Conservation (phyloP, 352 stramenopile genomes). For the Globisporangium barbulae region DNA sequence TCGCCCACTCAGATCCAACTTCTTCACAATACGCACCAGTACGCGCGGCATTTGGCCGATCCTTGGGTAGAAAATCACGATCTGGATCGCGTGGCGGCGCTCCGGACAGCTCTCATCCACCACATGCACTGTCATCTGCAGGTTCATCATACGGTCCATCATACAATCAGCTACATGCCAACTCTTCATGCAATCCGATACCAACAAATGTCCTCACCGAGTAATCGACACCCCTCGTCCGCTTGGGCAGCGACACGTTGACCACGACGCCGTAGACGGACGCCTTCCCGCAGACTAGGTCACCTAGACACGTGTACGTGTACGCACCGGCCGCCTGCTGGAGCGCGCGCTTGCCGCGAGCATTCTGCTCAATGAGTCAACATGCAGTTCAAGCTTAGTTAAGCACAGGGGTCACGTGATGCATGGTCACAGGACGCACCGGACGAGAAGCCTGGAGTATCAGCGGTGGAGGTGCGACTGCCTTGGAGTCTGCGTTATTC, state of each 20-base stretch:
- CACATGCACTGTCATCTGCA: slow-evolving; percentile 68
- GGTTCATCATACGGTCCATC: too few relatives aligned
- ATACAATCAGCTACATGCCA: too few relatives aligned
- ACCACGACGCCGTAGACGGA: slow-evolving; percentile 70
- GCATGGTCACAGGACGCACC: background rate
- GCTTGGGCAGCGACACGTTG: slow-evolving; percentile 72
- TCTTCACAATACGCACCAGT: slow-evolving; percentile 29
- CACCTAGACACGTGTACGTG: slow-evolving; percentile 50
- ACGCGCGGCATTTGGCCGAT: slow-evolving; percentile 60
- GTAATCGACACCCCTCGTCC: slow-evolving; percentile 49
- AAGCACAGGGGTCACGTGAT: background rate
- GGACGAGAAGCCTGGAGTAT: background rate
- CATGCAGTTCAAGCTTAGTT: background rate
- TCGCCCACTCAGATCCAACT: background rate
- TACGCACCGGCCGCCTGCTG: slow-evolving; percentile 35
- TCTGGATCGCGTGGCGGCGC: slow-evolving; percentile 47
- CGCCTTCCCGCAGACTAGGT: slow-evolving; percentile 55
- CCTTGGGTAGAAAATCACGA: slow-evolving; percentile 66
- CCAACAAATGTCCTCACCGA: slow-evolving; percentile 34
- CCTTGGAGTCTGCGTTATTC: background rate
- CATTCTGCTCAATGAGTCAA: slow-evolving; percentile 13
- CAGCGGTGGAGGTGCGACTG: background rate
- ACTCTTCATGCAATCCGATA: background rate
- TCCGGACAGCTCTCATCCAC: slow-evolving; percentile 58
- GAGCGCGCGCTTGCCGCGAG: slow-evolving; percentile 51